phyloP scores from a whole-genome alignment of 2,329 filamentous ascomycete genomes.

The Penicillium sp. region DNA sequence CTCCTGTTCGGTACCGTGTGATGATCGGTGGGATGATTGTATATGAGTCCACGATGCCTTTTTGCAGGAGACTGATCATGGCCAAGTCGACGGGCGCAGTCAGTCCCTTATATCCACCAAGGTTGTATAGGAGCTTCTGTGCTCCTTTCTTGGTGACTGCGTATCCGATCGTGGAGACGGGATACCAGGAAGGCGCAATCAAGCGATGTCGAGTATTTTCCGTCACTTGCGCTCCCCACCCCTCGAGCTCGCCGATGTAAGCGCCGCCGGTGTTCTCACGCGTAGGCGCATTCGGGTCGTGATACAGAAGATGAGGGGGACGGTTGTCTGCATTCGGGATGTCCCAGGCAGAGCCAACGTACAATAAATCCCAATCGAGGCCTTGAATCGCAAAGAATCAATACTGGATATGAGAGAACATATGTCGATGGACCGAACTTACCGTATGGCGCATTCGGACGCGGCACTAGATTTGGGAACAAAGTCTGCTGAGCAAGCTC shows the following conservation, averaged over 20 bases:
- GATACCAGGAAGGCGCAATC: slow-evolving; percentile 3
- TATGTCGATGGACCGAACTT: neutral
- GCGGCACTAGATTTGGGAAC: neutral
- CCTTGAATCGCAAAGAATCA: neutral
- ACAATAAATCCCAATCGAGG: slow-evolving; percentile 1
- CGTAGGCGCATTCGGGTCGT: neutral
- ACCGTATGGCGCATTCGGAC: neutral
- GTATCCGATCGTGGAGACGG: slow-evolving; percentile 2
- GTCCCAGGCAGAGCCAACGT: slow-evolving; percentile 4
- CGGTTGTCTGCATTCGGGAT: neutral
- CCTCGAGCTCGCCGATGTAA: slow-evolving; percentile 7
- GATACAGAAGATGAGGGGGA: slow-evolving; percentile 4
- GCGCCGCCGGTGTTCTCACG: neutral
- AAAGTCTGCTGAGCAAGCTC: neutral
- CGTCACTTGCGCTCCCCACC: neutral
- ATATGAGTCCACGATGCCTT: slow-evolving; percentile 2
- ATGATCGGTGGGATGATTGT: slow-evolving; percentile 1
- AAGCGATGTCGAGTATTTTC: slow-evolving; percentile 1
- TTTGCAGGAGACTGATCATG: slow-evolving; percentile 1
- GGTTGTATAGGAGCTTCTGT: slow-evolving; percentile 5
- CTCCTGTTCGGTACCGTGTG: neutral
- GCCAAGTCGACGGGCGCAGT: neutral
- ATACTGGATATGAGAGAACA: neutral
- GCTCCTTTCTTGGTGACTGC: slow-evolving; percentile 3
- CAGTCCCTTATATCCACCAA: slow-evolving; percentile 2